Evolutionary conservation across 2,329 filamentous ascomycete species (phyloP), one percentile per base, ranked within the genome.

Genomic region (Fusarium fracticaudum): DNA sequence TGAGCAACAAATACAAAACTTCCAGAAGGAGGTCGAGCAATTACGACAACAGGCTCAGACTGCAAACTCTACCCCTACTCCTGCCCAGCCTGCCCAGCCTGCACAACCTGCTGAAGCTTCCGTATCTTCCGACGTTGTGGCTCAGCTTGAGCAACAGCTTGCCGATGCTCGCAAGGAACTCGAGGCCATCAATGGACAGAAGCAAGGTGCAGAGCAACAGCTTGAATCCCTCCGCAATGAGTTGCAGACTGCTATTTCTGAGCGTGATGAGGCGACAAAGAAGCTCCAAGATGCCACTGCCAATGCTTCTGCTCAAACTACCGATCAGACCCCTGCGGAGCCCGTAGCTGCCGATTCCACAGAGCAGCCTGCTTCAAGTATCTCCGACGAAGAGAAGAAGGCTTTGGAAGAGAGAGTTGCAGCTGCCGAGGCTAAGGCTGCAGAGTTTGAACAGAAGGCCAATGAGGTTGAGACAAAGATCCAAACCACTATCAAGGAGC

Each of bases 161-260:
- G 74, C 80, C 5, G 80, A 84, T 47, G 80, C 86, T 20, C 86
- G 84, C 29, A 89, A 91, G 73, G 90, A 95, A 75, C 87, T 96
- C 15, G 90, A 91, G 48, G 86, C 86, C 4, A 87, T 92, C 60
- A 91, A 85, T 12, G 85, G 90, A 15, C 91, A 96, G 80, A 95
- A 94, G 81, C 86, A 91, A 24, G 86, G 86, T 5, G 86, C 94
- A n/a, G 90, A 94, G 73, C 84, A 89, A 65, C 90, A 93, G 70
- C 85, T 93, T 5, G 84, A 86, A 51, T 81, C 79, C 31, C 80
- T 91, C 5, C 87, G 85, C 37, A 73, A 80, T 12, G 91, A 95
- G 77, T 84, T 97, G 18, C 87, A 91, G 59, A 84, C 85, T 15
- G 88, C 88, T 2, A 88, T 90, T 63, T 84, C 87, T 11, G 91